These are phyloP conservation scores for Hortaea sp. DNA, from an alignment of 2,329 filamentous ascomycete genomes.

Conservation along the genomic window DNA sequence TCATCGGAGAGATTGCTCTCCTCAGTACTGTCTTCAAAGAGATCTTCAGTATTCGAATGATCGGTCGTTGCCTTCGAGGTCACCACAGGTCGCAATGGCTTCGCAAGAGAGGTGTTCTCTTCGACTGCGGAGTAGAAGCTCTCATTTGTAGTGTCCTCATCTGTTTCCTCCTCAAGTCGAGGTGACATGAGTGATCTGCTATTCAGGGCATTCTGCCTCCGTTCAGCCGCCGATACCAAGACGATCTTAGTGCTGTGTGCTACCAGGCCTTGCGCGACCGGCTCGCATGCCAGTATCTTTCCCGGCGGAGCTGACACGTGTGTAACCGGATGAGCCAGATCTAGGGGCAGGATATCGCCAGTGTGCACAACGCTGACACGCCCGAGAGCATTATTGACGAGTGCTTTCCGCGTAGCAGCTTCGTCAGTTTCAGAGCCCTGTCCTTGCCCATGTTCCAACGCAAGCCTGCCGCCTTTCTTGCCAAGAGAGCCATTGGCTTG, in stretches of 20 bases:
- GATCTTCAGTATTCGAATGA: slow-evolving; percentile 36
- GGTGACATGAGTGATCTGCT: slow-evolving; percentile 20
- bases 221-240: slow-evolving; percentile 54
- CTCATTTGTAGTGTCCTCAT: slow-evolving; percentile 77
- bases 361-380: slow-evolving; percentile 68
- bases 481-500: slow-evolving; percentile 17
- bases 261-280: slow-evolving; percentile 78
- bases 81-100: slow-evolving; percentile 29
- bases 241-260: slow-evolving; percentile 73
- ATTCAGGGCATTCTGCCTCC: slow-evolving; percentile 33
- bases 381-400: slow-evolving; percentile 62
- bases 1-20: slow-evolving; percentile 81
- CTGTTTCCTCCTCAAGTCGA: slow-evolving; percentile 23
- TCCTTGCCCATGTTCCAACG: slow-evolving; percentile 7
- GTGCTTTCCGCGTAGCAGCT: slow-evolving; percentile 15
- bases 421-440: slow-evolving; percentile 2
- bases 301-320: slow-evolving; percentile 76
- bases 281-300: slow-evolving; percentile 86
- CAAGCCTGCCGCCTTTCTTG: slow-evolving; percentile 15
- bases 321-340: slow-evolving; percentile 74
- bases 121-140: slow-evolving; percentile 89
- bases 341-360: slow-evolving; percentile 72
- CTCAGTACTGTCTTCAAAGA: slow-evolving; percentile 53
- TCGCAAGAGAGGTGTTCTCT: slow-evolving; percentile 39
- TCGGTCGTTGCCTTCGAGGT: slow-evolving; percentile 27